A percentile compares a stretch with the other conserved stretches of the same genome.
These are phyloP conservation scores for Discostella pseudostelligera DNA, from an alignment of 108 stramenopile species.

Conservation along the genomic window DNA sequence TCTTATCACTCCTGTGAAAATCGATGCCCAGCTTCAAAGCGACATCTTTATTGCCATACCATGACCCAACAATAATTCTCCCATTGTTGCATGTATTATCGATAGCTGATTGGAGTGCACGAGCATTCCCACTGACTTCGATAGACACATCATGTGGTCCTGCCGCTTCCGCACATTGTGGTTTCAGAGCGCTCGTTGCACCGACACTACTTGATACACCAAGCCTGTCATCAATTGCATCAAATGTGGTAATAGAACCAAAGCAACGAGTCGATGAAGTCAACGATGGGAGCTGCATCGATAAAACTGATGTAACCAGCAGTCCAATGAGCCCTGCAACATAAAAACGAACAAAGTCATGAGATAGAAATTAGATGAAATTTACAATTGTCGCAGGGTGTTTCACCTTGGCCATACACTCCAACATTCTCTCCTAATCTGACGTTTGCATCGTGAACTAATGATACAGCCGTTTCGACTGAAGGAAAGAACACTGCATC, in stretches of 20 bases:
- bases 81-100: constrained; percentile 79
- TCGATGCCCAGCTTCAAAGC: constrained; percentile 84
- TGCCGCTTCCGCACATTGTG: constrained; percentile 36
- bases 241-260: constrained; percentile 67
- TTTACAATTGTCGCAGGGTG: not conserved
- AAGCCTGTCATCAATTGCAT: constrained; percentile 75
- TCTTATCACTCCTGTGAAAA: constrained; percentile 91
- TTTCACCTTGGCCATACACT: constrained; percentile 79
- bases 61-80: constrained; percentile 80
- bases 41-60: constrained; percentile 83
- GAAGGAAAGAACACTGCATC: constrained; percentile 95
- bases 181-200: constrained; percentile 75
- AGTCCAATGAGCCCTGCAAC: constrained; percentile 77
- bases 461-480: constrained; percentile 89
- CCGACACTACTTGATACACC: constrained; percentile 67
- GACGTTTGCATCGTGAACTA: constrained; percentile 88
- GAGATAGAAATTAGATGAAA: not conserved
- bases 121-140: constrained; percentile 87
- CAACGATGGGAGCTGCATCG: constrained; percentile 12
- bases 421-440: constrained; percentile 86
- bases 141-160: constrained; percentile 87
- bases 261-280: constrained; percentile 23
- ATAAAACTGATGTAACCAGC: constrained; percentile 78
- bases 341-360: not conserved
- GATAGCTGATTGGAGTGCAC: constrained; percentile 85